Evolutionary conservation across 23 red algal genomes (phyloP).

Genomic region (Rhodosorus marinus): DNA sequence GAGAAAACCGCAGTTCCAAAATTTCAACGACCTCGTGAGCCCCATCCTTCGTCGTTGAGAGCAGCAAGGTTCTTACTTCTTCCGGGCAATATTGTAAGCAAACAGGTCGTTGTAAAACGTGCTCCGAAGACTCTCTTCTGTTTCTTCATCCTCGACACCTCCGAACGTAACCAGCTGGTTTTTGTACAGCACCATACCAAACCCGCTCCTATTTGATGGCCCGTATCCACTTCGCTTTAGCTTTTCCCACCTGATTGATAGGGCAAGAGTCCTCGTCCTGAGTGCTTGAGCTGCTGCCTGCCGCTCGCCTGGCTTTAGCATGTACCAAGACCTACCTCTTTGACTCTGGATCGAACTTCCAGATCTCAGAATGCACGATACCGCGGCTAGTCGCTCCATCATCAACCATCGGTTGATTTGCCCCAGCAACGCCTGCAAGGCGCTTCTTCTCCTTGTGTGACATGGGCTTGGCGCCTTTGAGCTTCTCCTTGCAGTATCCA

Average conservation of each 20-base stretch:
- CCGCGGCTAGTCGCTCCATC: too few relatives aligned
- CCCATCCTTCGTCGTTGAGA: too few relatives aligned
- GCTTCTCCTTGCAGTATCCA: constrained; percentile 31
- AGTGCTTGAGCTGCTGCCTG: too few relatives aligned
- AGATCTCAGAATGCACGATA: constrained; percentile 23
- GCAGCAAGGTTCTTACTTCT: too few relatives aligned
- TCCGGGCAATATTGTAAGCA: constrained; percentile 37
- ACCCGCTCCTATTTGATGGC: constrained; percentile 24
- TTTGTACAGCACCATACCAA: constrained; percentile 34
- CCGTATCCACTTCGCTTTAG: constrained; percentile 46
- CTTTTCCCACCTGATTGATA: constrained; percentile 51
- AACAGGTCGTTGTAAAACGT: constrained; percentile 52
- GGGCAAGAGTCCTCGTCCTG: too few relatives aligned
- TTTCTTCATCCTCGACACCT: constrained; percentile 55
- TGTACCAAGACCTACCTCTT: too few relatives aligned
- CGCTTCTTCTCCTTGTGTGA: constrained; percentile 51
- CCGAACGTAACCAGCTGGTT: constrained; percentile 37
- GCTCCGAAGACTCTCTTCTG: constrained; percentile 35
- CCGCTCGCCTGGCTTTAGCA: too few relatives aligned
- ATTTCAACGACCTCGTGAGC: too few relatives aligned
- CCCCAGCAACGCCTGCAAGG: constrained; percentile 6
- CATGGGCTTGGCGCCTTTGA: constrained; percentile 11
- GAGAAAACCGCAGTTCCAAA: too few relatives aligned
- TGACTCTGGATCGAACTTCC: constrained; percentile 12
- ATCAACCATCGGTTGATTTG: constrained; percentile 30